A percentile compares a stretch with the other conserved stretches of the same genome.
Evolutionary conservation across 805 yeast genomes (phyloP).

Genomic region (Saccharomyces cerevisiae): DNA sequence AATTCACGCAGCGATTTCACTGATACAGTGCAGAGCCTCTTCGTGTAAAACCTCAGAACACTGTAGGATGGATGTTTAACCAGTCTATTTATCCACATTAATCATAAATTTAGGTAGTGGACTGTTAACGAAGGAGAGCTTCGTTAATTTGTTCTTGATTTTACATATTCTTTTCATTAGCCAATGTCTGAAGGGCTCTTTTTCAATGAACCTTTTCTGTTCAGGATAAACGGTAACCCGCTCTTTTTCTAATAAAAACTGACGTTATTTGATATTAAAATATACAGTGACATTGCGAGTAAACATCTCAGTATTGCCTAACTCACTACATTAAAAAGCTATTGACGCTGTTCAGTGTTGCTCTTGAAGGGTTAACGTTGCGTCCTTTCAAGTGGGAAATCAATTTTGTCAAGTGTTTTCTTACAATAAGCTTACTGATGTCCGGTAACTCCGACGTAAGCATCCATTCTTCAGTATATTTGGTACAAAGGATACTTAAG

Average conservation of each 20-base stretch:
- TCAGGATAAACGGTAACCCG: background rate
- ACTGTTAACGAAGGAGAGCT: background rate
- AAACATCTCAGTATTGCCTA: background rate
- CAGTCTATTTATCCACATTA: background rate
- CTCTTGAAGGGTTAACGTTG: slow-evolving; percentile 67
- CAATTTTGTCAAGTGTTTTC: slow-evolving; percentile 47
- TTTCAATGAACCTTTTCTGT: background rate
- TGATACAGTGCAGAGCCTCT: background rate
- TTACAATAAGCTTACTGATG: slow-evolving; percentile 44
- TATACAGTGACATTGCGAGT: background rate
- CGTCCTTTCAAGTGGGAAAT: slow-evolving; percentile 32
- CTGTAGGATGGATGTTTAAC: background rate
- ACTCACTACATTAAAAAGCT: slow-evolving; percentile 42
- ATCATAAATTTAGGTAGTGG: background rate
- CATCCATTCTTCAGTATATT: slow-evolving; percentile 39
- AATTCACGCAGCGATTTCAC: background rate
- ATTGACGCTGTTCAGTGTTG: slow-evolving; percentile 67
- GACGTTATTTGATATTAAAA: background rate
- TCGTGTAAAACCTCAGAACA: background rate
- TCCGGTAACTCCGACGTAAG: slow-evolving; percentile 4
- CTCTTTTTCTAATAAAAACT: background rate
- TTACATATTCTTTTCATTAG: background rate
- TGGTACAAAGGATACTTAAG: slow-evolving; percentile 41
- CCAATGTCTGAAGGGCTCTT: background rate
- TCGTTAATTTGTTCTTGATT: background rate